Evolutionary conservation across 108 stramenopile species (phyloP), one percentile per base, ranked within the genome.

Genomic region (Cyclotella kingstonii): DNA sequence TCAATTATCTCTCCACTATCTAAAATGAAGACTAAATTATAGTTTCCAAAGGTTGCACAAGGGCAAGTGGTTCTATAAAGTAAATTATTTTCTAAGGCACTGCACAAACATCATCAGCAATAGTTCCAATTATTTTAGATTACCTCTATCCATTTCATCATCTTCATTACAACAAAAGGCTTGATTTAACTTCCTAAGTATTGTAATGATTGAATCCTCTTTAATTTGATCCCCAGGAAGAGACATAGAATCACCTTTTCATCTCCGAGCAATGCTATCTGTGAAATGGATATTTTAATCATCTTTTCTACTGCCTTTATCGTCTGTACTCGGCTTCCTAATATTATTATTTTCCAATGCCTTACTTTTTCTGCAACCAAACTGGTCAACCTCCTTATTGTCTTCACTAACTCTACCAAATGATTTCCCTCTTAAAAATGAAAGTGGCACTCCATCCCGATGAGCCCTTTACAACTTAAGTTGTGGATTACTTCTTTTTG

Each of bases 11-110:
- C 56, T 41, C 83, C 83, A 18, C 82, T 69, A 2, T 66, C 19
- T 28, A 70, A 66, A 28, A 17, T 49, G 22, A 34, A 55, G 15
- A 72, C 73, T 11, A 90, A 56, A 26, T 72, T 55, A 4, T 86
- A 82, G 58, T 83, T 88, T 4, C 68, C 76, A 78, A 91, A 91
- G 26, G 90, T 91, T 18, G 83, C 80, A 70, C 85, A 86, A 21
- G 86, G 81, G 50, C 67, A 80, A 36, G 81, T 80, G 14, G 83
- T 76, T 8, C 90, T 87, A 42, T 70, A 65, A 39, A 79, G 63
- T 26, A 91, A 68, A 39, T 86, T 79, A 14, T 76, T 66, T 35
- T 81, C 78, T 25, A 91, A 15, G 90, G 90, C 4, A 59, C 40
- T 0, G 84, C 61, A 9, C 58, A 23, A 8, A 57, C 67, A 45